Conservation (phyloP, 495 filamentous ascomycete genomes). For the Neurospora sp. region DNA sequence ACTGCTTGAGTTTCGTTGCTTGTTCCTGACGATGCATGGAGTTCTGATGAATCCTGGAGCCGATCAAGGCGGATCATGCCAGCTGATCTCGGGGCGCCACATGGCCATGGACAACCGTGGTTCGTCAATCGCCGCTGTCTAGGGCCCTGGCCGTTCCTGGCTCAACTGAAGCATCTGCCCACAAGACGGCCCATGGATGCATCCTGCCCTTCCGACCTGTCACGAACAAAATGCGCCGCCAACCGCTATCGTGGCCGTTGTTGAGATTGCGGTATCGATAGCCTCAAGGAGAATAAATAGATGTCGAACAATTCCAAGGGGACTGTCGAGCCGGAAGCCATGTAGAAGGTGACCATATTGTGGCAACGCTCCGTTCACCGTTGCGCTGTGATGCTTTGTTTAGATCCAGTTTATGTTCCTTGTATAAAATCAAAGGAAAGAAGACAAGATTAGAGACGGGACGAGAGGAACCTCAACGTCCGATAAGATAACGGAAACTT, state of each 20-base stretch:
- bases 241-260: background rate
- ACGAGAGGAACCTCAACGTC: background rate
- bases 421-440: background rate
- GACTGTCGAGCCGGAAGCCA: background rate
- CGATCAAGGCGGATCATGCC: conserved; percentile 1
- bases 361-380: background rate
- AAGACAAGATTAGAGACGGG: background rate
- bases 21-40: background rate
- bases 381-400: background rate
- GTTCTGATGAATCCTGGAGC: background rate
- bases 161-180: background rate
- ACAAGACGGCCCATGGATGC: background rate
- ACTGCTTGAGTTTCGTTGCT: background rate
- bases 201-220: background rate
- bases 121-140: background rate
- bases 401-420: background rate
- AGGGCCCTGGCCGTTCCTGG: background rate
- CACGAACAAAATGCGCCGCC: background rate
- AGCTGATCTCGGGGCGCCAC: conserved; percentile 6
- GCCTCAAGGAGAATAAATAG: background rate
- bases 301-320: background rate
- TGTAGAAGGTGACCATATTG: background rate
- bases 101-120: background rate
- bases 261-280: background rate
- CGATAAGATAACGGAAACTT: background rate